Evolutionary conservation across 2,329 filamentous ascomycete species (phyloP).

Genomic region (Pezicula neosporulosa): DNA sequence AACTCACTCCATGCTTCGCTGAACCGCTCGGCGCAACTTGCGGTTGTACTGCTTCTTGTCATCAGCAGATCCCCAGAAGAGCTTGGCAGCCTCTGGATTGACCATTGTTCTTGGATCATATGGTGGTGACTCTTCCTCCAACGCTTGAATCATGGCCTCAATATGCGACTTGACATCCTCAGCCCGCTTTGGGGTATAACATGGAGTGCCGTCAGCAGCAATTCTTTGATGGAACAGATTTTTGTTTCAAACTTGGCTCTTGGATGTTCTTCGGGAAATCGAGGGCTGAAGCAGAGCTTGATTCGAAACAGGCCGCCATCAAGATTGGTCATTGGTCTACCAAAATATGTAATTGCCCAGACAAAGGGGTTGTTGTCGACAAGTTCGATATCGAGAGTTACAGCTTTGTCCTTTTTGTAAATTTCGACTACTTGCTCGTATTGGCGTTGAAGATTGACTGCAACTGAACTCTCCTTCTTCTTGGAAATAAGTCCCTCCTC

Average conservation of each 20-base stretch:
- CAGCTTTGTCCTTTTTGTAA: slow-evolving; percentile 66
- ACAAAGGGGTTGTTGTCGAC: slow-evolving; percentile 83
- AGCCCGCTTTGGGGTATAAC: slow-evolving; percentile 68
- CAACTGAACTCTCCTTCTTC: slow-evolving; percentile 67
- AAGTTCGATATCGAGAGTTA: slow-evolving; percentile 72
- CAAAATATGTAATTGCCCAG: slow-evolving; percentile 87
- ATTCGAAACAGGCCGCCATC: slow-evolving; percentile 89
- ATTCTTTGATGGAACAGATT: slow-evolving; percentile 86
- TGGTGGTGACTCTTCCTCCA: slow-evolving; percentile 85
- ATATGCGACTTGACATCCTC: slow-evolving; percentile 84
- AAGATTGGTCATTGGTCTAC: slow-evolving; percentile 86
- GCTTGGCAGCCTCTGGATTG: slow-evolving; percentile 77
- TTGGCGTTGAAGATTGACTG: slow-evolving; percentile 79
- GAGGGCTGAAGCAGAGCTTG: slow-evolving; percentile 73
- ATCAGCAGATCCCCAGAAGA: slow-evolving; percentile 80
- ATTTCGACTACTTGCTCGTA: slow-evolving; percentile 77
- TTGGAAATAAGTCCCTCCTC: slow-evolving; percentile 61
- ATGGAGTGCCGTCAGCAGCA: slow-evolving; percentile 74
- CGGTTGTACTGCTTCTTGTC: slow-evolving; percentile 84
- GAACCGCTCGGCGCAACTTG: slow-evolving; percentile 73
- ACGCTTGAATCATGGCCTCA: slow-evolving; percentile 71
- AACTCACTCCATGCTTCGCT: slow-evolving; percentile 57
- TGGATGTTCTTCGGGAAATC: slow-evolving; percentile 86
- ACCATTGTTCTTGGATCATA: slow-evolving; percentile 90
- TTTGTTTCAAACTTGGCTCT: slow-evolving; percentile 74